Conservation (phyloP, 2,329 filamentous ascomycete genomes). For the Berkeleyomyces rouxiae region DNA sequence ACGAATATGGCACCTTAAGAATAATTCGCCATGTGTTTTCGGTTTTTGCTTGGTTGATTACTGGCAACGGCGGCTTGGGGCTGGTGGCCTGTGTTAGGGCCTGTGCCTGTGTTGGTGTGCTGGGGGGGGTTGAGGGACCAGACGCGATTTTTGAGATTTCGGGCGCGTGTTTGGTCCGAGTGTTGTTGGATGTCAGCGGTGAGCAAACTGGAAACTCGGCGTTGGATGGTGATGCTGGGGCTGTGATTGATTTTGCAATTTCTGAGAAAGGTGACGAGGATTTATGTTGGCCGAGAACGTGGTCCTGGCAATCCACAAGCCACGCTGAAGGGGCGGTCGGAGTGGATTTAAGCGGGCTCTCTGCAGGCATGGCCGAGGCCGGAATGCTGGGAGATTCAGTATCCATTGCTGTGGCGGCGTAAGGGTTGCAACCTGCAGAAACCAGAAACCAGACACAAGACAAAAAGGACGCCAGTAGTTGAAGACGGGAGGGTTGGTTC, state of each 20-base stretch:
- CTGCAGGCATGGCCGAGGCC: neutral
- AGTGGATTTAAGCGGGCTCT: neutral
- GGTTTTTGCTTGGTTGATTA: neutral
- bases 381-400: constrained; percentile 9
- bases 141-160: neutral
- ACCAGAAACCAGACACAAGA: neutral
- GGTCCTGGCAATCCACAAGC: neutral
- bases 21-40: constrained; percentile 8
- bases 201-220: neutral
- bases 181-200: neutral
- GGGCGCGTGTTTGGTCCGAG: neutral
- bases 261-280: constrained; percentile 39
- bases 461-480: neutral
- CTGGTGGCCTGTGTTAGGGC: neutral
- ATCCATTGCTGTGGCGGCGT: constrained; percentile 1
- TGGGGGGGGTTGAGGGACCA: neutral
- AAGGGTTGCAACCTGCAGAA: neutral
- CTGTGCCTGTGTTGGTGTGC: neutral
- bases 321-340: neutral
- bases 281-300: constrained; percentile 21
- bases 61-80: neutral
- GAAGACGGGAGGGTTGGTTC: neutral
- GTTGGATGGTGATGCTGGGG: constrained; percentile 19
- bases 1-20: neutral
- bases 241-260: constrained; percentile 37